Evolutionary conservation across 371 early-diverging fungal genomes (phyloP).

Genomic region (Mortierella sp.): DNA sequence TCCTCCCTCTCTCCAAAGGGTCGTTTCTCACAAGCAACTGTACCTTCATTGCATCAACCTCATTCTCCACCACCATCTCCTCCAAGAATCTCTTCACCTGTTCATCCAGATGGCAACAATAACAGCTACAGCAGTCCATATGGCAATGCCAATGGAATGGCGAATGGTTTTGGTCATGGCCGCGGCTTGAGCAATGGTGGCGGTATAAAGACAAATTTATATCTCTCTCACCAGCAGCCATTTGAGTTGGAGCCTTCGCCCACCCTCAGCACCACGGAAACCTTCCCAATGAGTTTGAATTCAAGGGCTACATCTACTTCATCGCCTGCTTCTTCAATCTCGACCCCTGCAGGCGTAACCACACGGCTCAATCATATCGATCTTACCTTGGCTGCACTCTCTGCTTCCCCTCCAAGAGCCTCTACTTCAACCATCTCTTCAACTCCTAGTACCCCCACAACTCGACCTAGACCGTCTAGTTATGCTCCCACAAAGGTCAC

Average conservation of each 20-base stretch:
- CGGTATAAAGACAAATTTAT: slow-evolving; percentile 6
- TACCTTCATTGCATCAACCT: slow-evolving; percentile 9
- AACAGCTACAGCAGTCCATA: neutral
- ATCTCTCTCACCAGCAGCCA: slow-evolving; percentile 10
- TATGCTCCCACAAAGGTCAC: slow-evolving; percentile 50
- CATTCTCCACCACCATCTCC: slow-evolving; percentile 28
- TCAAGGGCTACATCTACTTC: slow-evolving; percentile 30
- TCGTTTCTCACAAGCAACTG: neutral
- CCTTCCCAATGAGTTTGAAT: slow-evolving; percentile 15
- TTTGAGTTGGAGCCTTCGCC: slow-evolving; percentile 36
- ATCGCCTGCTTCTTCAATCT: slow-evolving; percentile 39
- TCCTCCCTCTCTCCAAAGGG: slow-evolving; percentile 30
- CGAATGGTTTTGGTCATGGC: too few relatives aligned
- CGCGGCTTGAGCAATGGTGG: neutral
- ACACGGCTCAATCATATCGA: slow-evolving; percentile 24
- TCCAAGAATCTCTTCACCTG: slow-evolving; percentile 10
- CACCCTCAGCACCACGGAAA: slow-evolving; percentile 38
- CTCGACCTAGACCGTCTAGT: slow-evolving; percentile 44
- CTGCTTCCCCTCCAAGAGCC: slow-evolving; percentile 24
- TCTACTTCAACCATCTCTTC: slow-evolving; percentile 36
- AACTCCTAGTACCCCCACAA: slow-evolving; percentile 5
- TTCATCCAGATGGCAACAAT: neutral
- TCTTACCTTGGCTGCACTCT: slow-evolving; percentile 27
- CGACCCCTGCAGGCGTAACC: neutral
- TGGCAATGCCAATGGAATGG: neutral